Evolutionary conservation across 352 stramenopile genomes (phyloP), one percentile per base, ranked within the genome.

Genomic region (Pythium graminicola): DNA sequence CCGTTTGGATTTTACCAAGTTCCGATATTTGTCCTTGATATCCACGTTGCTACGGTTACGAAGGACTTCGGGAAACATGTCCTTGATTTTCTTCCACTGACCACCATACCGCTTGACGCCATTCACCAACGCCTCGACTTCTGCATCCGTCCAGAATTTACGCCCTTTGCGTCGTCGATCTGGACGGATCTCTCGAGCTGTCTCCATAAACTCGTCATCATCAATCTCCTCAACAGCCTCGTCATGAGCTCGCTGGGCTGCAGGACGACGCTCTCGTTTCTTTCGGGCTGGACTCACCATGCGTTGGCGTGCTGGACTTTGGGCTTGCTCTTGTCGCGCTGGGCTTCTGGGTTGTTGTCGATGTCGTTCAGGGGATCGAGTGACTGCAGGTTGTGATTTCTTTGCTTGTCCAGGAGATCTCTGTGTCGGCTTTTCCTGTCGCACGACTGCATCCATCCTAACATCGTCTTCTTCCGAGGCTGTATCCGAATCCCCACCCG

Each of bases 21-120:
- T 92, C 33, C 81, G 81, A 52, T 85, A 86, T 62, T 92, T 92
- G 64, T 92, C 81, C 65, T 92, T 92, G 33, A 92, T 44, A 46
- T 92, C 75, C 19, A 92, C 74, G 41, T 89, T 89, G 24, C 67
- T 79, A 20, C 78, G 74, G 48, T 69, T 49, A 3, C 58, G 53
- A 23, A 92, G 66, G 24, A 72, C 60, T 13, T 73, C 54, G 0
- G 58, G 50, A 48, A 71, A 78, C 55, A 75, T 82, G 22, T 56
- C 54, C 51, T 88, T 86, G 67, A 89, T 92, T 20, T 74, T 62
- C 46, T 78, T 40, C 81, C 81, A 92, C 29, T 79, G 51, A 11
- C 59, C 48, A 16, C 65, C 43, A 35, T 76, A 92, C 22, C 77
- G 54, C 29, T 66, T 60, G 55, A 85, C 73, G 26, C 81, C 81